These are phyloP conservation scores for Komagataella phaffii DNA, from an alignment of 805 yeast species.

Conservation along the genomic window DNA sequence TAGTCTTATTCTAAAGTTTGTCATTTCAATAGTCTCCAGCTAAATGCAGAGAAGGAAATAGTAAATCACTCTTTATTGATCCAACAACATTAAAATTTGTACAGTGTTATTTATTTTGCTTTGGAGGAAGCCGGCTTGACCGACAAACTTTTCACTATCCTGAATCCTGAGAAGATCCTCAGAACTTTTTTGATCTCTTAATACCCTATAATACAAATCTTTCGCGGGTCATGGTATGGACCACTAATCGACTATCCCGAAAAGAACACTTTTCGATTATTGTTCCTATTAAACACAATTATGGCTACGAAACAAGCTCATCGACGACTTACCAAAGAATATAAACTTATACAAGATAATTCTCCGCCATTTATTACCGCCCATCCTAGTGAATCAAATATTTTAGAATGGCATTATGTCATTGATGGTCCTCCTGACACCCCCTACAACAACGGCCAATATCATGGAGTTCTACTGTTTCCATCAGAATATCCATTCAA, in stretches of 20 bases:
- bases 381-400: conserved; percentile 76
- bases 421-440: conserved; percentile 88
- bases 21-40: too few species aligned
- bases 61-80: too few species aligned
- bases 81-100: too few species aligned
- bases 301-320: conserved; percentile 20
- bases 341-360: conserved; percentile 57
- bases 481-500: conserved; percentile 83
- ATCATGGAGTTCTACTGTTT: conserved; percentile 77
- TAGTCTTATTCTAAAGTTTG: too few species aligned
- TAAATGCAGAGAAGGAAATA: too few species aligned
- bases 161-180: too few species aligned
- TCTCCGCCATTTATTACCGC: conserved; percentile 84
- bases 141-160: too few species aligned
- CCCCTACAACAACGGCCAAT: conserved; percentile 77
- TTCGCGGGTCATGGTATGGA: neutral
- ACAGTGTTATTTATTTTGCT: neutral
- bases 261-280: neutral
- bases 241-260: neutral
- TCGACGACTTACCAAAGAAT: conserved; percentile 59
- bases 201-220: neutral
- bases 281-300: neutral
- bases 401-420: conserved; percentile 88
- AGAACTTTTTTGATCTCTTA: neutral
- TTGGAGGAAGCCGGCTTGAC: too few species aligned